phyloP scores from a whole-genome alignment of 805 yeast species.

The Candida insectorum region DNA sequence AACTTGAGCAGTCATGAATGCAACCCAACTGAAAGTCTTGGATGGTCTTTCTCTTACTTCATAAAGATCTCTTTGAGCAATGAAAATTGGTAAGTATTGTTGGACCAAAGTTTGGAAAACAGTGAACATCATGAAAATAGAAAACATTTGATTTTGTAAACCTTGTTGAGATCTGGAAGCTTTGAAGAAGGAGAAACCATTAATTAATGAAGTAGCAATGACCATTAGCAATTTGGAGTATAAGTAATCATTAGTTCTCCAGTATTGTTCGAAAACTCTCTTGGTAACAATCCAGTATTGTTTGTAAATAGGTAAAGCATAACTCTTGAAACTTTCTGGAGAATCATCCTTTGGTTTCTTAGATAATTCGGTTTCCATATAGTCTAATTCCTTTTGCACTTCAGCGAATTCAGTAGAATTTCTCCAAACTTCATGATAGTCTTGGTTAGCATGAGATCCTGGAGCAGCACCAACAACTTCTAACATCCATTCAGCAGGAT shows the following conservation, averaged over 20 bases:
- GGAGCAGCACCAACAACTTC: slow-evolving; percentile 83
- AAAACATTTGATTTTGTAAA: slow-evolving; percentile 63
- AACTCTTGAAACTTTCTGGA: slow-evolving; percentile 26
- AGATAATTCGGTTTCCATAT: slow-evolving; percentile 55
- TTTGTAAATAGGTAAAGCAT: slow-evolving; percentile 26
- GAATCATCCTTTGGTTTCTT: slow-evolving; percentile 20
- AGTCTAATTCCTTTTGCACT: slow-evolving; percentile 56
- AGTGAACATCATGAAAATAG: slow-evolving; percentile 44
- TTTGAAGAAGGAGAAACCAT: slow-evolving; percentile 71
- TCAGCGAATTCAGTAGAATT: slow-evolving; percentile 59
- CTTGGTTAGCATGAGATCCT: slow-evolving; percentile 69
- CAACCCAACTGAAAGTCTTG: slow-evolving; percentile 41
- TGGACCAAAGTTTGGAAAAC: slow-evolving; percentile 38
- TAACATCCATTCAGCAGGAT: slow-evolving; percentile 78
- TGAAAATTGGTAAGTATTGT: slow-evolving; percentile 43
- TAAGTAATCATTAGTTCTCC: slow-evolving; percentile 63
- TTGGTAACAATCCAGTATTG: slow-evolving; percentile 30
- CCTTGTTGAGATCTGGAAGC: slow-evolving; percentile 55
- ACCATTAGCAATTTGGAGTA: slow-evolving; percentile 59
- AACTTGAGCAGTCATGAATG: slow-evolving; percentile 38
- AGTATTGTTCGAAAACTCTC: slow-evolving; percentile 28
- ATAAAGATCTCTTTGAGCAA: slow-evolving; percentile 40
- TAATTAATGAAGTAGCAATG: slow-evolving; percentile 53
- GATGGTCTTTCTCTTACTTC: slow-evolving; percentile 48
- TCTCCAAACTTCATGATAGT: slow-evolving; percentile 76